A percentile compares a stretch with the other conserved stretches of the same genome.
phyloP scores from a whole-genome alignment of 2,329 filamentous ascomycete species.

The Colletotrichum chrysophilum region DNA sequence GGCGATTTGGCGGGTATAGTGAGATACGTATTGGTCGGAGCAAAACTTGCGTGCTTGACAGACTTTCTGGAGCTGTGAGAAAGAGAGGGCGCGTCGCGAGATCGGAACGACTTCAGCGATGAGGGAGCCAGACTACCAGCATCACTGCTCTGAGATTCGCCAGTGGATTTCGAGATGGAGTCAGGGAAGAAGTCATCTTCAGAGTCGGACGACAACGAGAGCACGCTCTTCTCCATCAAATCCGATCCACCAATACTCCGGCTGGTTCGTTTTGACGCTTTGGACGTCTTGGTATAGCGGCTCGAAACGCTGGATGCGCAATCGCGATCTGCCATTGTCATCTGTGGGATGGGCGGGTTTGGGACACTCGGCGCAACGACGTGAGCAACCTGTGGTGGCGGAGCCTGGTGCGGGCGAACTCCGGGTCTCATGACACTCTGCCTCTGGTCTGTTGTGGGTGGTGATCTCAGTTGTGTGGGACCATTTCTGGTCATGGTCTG shows the following conservation, averaged over 20 bases:
- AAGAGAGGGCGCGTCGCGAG: slow-evolving; percentile 27
- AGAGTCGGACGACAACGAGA: slow-evolving; percentile 63
- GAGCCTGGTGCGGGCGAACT: not conserved
- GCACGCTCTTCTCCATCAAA: slow-evolving; percentile 58
- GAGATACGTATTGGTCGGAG: slow-evolving; percentile 46
- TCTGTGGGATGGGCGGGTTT: not conserved
- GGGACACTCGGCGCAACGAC: not conserved
- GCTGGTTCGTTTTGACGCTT: slow-evolving; percentile 54
- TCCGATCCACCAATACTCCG: slow-evolving; percentile 56
- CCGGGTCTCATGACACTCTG: not conserved
- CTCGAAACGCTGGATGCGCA: slow-evolving; percentile 55
- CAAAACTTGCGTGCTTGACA: slow-evolving; percentile 45
- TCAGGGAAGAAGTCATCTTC: slow-evolving; percentile 51
- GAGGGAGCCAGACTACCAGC: slow-evolving; percentile 5
- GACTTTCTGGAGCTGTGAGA: slow-evolving; percentile 34
- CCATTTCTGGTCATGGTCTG: not conserved
- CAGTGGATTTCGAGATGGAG: slow-evolving; percentile 30
- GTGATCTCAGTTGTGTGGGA: slow-evolving; percentile 12
- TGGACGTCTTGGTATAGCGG: slow-evolving; percentile 59
- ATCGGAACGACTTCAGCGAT: slow-evolving; percentile 11
- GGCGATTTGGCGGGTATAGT: slow-evolving; percentile 40
- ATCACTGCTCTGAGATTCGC: slow-evolving; percentile 14
- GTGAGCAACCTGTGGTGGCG: not conserved
- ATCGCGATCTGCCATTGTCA: slow-evolving; percentile 20
- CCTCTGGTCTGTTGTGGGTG: not conserved